Percentiles rank a stretch among this genome's conserved stretches.
phyloP scores from a whole-genome alignment of 129 eudicot genomes.

The Tagetes patula region DNA sequence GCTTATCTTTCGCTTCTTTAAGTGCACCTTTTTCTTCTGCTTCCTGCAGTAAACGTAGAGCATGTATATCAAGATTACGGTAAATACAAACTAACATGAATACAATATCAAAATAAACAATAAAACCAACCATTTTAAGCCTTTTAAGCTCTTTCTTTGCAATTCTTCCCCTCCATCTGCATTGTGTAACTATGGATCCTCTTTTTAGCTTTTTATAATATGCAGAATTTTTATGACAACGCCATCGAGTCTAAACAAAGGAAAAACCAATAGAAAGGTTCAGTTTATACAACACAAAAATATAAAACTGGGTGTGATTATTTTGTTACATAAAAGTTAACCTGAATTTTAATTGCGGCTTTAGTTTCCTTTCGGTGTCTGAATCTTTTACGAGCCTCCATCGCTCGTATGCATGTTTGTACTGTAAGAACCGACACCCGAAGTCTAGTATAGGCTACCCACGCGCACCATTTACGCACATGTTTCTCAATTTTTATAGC shows the following conservation, averaged over 20 bases:
- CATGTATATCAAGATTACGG: neutral
- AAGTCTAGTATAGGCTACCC: constrained; percentile 61
- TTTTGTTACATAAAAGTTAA: constrained; percentile 15
- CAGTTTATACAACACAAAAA: constrained; percentile 9
- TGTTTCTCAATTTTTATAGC: constrained; percentile 67
- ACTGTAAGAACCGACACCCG: constrained; percentile 60
- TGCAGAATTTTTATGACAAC: constrained; percentile 66
- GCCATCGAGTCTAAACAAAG: constrained; percentile 67
- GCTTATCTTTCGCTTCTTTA: constrained; percentile 97
- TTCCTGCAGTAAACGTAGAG: constrained; percentile 50
- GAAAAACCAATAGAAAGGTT: neutral
- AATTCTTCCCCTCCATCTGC: constrained; percentile 87
- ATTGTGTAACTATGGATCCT: constrained; percentile 73
- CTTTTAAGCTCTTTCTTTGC: constrained; percentile 69
- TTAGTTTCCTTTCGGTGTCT: constrained; percentile 62
- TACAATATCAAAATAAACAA: neutral
- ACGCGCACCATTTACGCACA: constrained; percentile 56
- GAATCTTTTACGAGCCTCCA: constrained; percentile 68
- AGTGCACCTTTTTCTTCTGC: constrained; percentile 95
- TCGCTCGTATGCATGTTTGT: constrained; percentile 73
- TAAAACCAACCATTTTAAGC: constrained; percentile 70
- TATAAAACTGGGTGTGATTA: neutral
- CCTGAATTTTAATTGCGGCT: constrained; percentile 88
- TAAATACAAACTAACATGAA: constrained; percentile 6
- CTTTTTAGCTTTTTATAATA: constrained; percentile 64